Conservation (phyloP, 2,329 filamentous ascomycete species). For the Cercospora citrullina region DNA sequence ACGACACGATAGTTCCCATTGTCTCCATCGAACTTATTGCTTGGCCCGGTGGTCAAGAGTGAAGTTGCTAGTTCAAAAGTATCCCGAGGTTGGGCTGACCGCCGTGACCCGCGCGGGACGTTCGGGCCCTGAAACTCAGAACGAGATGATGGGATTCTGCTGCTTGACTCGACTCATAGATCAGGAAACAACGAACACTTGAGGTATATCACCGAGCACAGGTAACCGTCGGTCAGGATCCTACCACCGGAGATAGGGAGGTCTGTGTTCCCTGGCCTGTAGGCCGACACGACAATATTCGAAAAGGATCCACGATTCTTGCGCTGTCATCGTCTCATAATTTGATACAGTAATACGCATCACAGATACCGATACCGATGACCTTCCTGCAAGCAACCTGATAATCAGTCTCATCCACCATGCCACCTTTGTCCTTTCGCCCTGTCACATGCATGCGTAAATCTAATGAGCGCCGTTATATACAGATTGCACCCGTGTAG, state of each 20-base stretch:
- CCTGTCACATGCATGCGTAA: conserved; percentile 6
- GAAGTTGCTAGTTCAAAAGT: conserved; percentile 25
- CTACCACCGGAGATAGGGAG: not conserved
- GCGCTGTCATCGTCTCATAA: not conserved
- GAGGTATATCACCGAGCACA: not conserved
- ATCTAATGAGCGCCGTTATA: conserved; percentile 2
- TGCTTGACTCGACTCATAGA: not conserved
- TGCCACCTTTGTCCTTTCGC: not conserved
- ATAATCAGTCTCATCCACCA: not conserved
- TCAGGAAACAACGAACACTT: not conserved
- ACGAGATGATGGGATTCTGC: not conserved
- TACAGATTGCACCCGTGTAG: conserved; percentile 9
- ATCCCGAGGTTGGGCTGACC: not conserved
- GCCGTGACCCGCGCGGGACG: not conserved
- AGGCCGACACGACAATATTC: not conserved
- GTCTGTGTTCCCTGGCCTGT: not conserved
- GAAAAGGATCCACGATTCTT: not conserved
- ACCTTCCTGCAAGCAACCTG: not conserved
- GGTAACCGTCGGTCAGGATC: not conserved
- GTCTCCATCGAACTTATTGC: not conserved
- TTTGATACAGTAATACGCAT: not conserved
- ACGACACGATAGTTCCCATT: not conserved
- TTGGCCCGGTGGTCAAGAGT: conserved; percentile 26
- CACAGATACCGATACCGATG: conserved; percentile 1
- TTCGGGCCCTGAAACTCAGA: not conserved